These are phyloP conservation scores for Rhodotorula sp. DNA, from an alignment of 1,284 basidiomycete genomes.

Conservation along the genomic window DNA sequence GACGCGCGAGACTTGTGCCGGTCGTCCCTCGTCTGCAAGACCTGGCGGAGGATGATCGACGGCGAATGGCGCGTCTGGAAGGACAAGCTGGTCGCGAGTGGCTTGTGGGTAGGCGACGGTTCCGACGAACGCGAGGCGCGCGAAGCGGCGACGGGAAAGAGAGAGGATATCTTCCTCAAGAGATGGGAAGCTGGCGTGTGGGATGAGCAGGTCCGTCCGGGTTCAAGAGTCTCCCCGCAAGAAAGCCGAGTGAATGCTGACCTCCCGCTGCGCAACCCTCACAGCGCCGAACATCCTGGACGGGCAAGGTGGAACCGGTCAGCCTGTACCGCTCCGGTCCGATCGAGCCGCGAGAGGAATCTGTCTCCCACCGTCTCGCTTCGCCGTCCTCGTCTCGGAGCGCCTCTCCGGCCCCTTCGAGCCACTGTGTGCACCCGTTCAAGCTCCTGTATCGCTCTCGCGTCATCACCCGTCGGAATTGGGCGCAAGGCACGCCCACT, in stretches of 20 bases:
- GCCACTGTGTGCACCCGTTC: conserved; percentile 66
- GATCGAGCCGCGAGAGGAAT: conserved; percentile 10
- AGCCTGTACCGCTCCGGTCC: conserved; percentile 18
- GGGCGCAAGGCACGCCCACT: conserved; percentile 63
- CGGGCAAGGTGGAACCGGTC: conserved; percentile 28
- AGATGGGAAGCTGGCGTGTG: conserved; percentile 41
- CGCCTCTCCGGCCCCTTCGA: conserved; percentile 18
- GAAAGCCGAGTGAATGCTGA: neutral
- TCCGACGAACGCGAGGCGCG: conserved; percentile 49
- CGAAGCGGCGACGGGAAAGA: conserved; percentile 30
- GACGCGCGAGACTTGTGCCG: conserved; percentile 72
- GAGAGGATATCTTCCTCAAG: conserved; percentile 38
- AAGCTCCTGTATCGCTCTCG: conserved; percentile 83
- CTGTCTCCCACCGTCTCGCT: conserved; percentile 33
- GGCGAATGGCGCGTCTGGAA: conserved; percentile 80
- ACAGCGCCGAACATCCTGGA: conserved; percentile 19
- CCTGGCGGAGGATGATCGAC: conserved; percentile 79
- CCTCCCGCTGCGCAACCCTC: neutral
- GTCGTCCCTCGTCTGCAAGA: conserved; percentile 72
- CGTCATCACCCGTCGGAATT: conserved; percentile 70
- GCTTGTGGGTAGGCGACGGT: conserved; percentile 79
- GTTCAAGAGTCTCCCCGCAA: too few relatives aligned
- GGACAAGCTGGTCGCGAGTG: conserved; percentile 69
- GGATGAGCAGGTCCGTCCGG: conserved; percentile 29
- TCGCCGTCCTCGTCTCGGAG: conserved; percentile 53